Base-by-base conservation (phyloP, 345 rosid genomes). In the Rubroshorea leprosula region DNA sequence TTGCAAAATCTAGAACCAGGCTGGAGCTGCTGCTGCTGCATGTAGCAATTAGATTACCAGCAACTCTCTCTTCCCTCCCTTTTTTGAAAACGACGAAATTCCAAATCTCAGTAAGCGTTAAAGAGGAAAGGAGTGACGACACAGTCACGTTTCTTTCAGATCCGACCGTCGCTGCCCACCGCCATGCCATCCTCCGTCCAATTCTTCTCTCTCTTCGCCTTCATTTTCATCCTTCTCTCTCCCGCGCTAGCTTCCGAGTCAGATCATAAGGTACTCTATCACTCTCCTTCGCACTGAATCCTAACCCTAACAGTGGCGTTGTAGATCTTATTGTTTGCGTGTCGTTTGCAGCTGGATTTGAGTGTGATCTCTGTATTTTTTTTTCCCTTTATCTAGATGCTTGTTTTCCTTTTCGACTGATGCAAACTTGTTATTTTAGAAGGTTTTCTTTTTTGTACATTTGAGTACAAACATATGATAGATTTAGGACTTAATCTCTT, bases 241-340 rank as follows among this genome's bases (percentile, higher is more conserved):
- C 72, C 72, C 26, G 76, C 74, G 15, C 65, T 78, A 53, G 82
- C 87, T 64, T 80, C 95, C 62, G 97, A 90, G 71, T 80, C 87
- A 51, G 95, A 90, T 83, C 97, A 90, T 82, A 85, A 80, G 93
- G 97, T 90, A 78, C 45, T 20, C 1, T 11, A 18, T 25, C 8
- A 24, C 31, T 18, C 18, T n/a, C 1, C 11, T 22, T n/a, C n/a
- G 16, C 47, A 21, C 51, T 61, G 48, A 35, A 41, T n/a, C 46
- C 50, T 18, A 53, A 19, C 44, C 44, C 6, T 27, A 53, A 2
- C 60, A 4, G 17, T 25, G 31, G 1, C 12, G 24, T 59, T 12
- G 20, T 72, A 67, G 83, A 73, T 76, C 80, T 65, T 56, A 67
- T 21, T 20, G 12, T 51, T 48, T 24, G 2, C 7, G 27, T 39